These are phyloP conservation scores for Setaria viridis DNA, from an alignment of 202 grass and related monocot genomes.

Conservation along the genomic window DNA sequence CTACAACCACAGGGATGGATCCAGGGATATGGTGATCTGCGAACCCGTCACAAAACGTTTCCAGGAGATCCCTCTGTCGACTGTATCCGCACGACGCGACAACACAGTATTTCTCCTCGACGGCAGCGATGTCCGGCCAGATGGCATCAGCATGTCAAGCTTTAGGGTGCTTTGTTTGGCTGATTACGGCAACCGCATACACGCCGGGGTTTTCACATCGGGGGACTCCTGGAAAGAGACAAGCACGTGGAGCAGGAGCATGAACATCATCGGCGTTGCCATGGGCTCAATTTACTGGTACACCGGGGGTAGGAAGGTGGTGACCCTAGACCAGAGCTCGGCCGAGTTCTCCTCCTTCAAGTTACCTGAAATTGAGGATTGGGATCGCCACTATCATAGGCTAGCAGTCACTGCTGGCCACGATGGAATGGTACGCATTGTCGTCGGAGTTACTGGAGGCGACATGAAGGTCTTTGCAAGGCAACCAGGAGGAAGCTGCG, in stretches of 20 bases:
- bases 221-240: neutral
- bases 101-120: neutral
- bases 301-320: neutral
- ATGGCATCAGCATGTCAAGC: slow-evolving; percentile 15
- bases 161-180: slow-evolving; percentile 6
- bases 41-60: neutral
- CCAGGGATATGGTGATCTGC: neutral
- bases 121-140: neutral
- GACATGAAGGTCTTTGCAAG: neutral
- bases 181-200: too few relatives aligned
- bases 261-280: neutral
- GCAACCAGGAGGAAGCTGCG: neutral
- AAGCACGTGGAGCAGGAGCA: too few relatives aligned
- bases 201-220: neutral
- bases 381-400: neutral
- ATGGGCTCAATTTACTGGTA: neutral
- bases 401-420: neutral
- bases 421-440: neutral
- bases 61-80: neutral
- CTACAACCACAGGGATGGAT: neutral
- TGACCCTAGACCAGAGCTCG: neutral
- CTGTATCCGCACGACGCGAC: too few relatives aligned
- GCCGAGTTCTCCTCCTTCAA: neutral
- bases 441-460: neutral
- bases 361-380: neutral